Evolutionary conservation across 2,329 filamentous ascomycete species (phyloP), one percentile per base, ranked within the genome.

Genomic region (Exophiala mesophila): DNA sequence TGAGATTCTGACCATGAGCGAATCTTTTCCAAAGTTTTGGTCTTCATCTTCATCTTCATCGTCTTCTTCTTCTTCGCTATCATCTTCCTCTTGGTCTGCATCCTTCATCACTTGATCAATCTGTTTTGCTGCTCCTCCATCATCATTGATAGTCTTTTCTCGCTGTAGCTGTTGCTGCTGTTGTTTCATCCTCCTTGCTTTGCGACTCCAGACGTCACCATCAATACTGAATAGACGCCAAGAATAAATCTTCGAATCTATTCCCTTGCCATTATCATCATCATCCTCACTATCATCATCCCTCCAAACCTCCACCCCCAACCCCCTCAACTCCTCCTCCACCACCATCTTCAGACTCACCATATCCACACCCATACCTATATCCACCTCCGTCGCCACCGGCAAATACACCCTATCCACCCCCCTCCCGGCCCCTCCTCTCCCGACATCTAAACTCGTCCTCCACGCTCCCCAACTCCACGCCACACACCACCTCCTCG

Each of bases 401-500:
- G 76, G 75, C 4, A 79, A 60, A 8, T 72, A 60, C 16, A 70
- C 64, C 51, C 74, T 75, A 2, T 69, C 67, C 6, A 77, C 64
- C 10, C 59, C 68, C 19, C 31, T 39, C 5, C 30, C 31, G 8
- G 28, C 35, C 8, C 24, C 47, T 2, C 59, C 59, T 31, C 69
- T 58, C 7, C 65, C 62, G 8, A 64, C 57, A 60, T 71, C 71
- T 60, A 73, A 71, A 3, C 68, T 61, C 2, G 89, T 87, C 33
- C 89, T 72, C 58, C 77, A 69, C 38, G 77, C 70, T 2, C 69
- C 67, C 65, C 88, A 95, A 56, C 85, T 94, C 92, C 92, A 98
- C 0, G 76, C 92, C 2, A 97, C 66, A 1, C 82, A 87, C 89
- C 90, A 97, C 13, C 92, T 72, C 39, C 82, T 79, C 20, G 92